Evolutionary conservation across 176 grass and related monocot species (phyloP), one percentile per base, ranked within the genome.

Genomic region (Avena sativa): DNA sequence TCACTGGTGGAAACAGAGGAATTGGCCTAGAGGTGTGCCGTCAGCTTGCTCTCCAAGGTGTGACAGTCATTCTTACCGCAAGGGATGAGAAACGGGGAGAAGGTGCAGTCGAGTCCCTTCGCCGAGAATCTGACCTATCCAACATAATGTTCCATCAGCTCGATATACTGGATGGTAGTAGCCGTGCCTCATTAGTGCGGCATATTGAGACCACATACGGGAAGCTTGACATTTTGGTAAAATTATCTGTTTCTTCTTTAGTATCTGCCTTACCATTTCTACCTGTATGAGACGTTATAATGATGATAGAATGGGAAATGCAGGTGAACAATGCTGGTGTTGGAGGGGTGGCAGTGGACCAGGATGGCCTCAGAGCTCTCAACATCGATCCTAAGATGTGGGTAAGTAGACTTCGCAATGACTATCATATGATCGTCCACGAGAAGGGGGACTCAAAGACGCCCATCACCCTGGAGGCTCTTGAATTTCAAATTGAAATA

Each of bases 201-300:
- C 74, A 92, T 48, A 49, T 94, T 6, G 28, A 87, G 19, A 84
- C 9, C 9, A 85, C 56, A 80, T 94, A 86, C 4, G 89, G 92
- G 63, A 91, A 91, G 48, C 92, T 97, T 49, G 92, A 97, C 81
- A 93, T 97, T 46, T 74, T 94, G 88, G 95, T 92, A 92, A 82
- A 81, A 4, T 55, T 7, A 25, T 15, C 2, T 66, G 5, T 32
- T 66, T 19, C 30, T 62, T 25, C 11, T 17, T 2, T 51, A 3
- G 81, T 66, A 15, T 11, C 20, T 61, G n/a, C 15, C 26, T 66
- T 66, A 8, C 63, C 63, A 30, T 66, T 65, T 66, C 1, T 66
- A 15, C 12, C 28, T 32, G 1, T 66, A 2, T 66, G 63, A 32
- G 34, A 77, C 65, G 10, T n/a, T 19, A 20, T 83, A 43, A 8